Evolutionary conservation across 2,329 filamentous ascomycete genomes (phyloP).

Genomic region (Xylaria sp.): DNA sequence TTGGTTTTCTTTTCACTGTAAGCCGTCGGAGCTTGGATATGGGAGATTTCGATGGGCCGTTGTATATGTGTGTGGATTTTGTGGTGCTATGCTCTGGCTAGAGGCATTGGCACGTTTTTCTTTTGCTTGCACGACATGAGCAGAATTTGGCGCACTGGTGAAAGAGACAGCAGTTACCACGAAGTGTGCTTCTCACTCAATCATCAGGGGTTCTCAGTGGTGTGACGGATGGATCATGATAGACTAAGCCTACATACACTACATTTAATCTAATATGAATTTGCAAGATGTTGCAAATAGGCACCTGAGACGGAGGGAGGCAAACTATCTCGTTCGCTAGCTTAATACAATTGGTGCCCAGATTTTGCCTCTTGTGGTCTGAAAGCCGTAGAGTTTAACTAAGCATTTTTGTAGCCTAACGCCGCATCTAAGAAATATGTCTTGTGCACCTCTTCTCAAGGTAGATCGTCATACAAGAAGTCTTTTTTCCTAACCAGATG

Average conservation of each 20-base stretch:
- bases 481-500: constrained; percentile 8
- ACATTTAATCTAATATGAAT: constrained; percentile 49
- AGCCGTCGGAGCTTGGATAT: constrained; percentile 21
- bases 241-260: constrained; percentile 45
- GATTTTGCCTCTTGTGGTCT: neutral
- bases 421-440: neutral
- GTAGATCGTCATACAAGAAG: neutral
- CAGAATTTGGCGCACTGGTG: constrained; percentile 18
- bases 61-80: constrained; percentile 35
- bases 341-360: neutral
- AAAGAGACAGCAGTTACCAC: constrained; percentile 18
- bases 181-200: constrained; percentile 19
- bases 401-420: constrained; percentile 9
- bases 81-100: constrained; percentile 14
- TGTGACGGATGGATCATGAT: constrained; percentile 43
- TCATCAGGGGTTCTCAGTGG: constrained; percentile 26
- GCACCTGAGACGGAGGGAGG: neutral
- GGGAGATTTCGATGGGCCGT: constrained; percentile 18
- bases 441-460: constrained; percentile 2
- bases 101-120: constrained; percentile 12
- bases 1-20: constrained; percentile 12
- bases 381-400: neutral
- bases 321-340: neutral
- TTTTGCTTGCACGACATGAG: constrained; percentile 27
- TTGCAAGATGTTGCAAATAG: constrained; percentile 35